phyloP scores from a whole-genome alignment of 2,329 filamentous ascomycete species.

The Trichoderma endophyticum region DNA sequence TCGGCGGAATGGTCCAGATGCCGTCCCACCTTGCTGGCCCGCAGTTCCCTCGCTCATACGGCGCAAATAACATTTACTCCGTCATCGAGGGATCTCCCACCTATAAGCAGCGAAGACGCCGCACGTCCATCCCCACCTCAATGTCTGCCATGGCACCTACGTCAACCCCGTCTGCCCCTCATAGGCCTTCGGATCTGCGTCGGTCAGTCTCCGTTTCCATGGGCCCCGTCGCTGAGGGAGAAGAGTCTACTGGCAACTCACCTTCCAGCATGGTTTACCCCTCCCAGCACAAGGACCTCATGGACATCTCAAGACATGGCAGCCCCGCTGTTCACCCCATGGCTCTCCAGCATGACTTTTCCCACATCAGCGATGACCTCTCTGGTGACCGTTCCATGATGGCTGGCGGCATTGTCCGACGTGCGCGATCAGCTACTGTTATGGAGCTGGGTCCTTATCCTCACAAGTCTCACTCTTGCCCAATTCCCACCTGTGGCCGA shows the following conservation, averaged over 20 bases:
- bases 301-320: conserved; percentile 82
- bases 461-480: conserved; percentile 97
- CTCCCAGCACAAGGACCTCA: conserved; percentile 71
- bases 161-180: conserved; percentile 58
- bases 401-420: conserved; percentile 76
- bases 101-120: conserved; percentile 93
- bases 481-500: conserved; percentile 95
- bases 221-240: conserved; percentile 73
- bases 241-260: conserved; percentile 75
- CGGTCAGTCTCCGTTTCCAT: conserved; percentile 88
- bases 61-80: conserved; percentile 78
- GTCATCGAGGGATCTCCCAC: conserved; percentile 97
- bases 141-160: conserved; percentile 65
- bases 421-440: conserved; percentile 90
- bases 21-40: conserved; percentile 78
- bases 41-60: conserved; percentile 74
- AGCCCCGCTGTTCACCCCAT: conserved; percentile 72
- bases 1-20: conserved; percentile 88
- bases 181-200: conserved; percentile 85
- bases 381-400: conserved; percentile 50
- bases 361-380: conserved; percentile 61
- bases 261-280: conserved; percentile 73
- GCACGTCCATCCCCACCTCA: conserved; percentile 85
- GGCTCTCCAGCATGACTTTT: conserved; percentile 68
- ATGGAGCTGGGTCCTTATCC: conserved; percentile 97